Evolutionary conservation across 139 green algal genomes (phyloP).

Genomic region (Coccomyxa sp.): DNA sequence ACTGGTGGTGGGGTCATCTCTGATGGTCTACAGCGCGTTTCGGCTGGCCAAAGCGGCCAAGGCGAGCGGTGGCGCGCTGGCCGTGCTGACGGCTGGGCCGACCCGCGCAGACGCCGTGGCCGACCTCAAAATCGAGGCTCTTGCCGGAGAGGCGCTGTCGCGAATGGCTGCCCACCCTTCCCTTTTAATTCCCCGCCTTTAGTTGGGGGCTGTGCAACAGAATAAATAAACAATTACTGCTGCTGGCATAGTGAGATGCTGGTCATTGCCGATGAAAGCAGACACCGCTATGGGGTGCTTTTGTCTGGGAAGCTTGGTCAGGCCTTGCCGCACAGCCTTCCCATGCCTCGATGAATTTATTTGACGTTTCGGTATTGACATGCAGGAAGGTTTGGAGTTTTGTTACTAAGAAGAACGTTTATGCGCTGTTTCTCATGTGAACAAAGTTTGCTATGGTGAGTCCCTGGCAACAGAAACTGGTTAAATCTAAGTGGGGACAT

Average conservation of each 20-base stretch:
- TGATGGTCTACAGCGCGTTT: conserved; percentile 73
- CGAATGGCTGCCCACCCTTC: conserved; percentile 48
- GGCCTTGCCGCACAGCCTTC: not conserved
- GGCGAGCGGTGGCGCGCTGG: conserved; percentile 44
- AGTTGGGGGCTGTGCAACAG: not conserved
- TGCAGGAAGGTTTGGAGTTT: too few relatives aligned
- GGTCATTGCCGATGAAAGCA: not conserved
- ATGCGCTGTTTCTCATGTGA: too few relatives aligned
- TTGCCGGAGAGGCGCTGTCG: conserved; percentile 64
- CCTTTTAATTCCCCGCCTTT: conserved; percentile 41
- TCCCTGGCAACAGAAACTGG: not conserved
- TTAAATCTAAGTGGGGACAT: not conserved
- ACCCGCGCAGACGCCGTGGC: conserved; percentile 73
- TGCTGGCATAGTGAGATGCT: not conserved
- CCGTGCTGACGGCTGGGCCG: conserved; percentile 62
- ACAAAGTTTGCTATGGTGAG: not conserved
- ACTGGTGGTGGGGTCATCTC: conserved; percentile 62
- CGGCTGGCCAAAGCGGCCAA: conserved; percentile 69
- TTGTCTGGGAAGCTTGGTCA: not conserved
- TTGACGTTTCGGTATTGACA: too few relatives aligned
- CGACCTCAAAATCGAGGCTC: conserved; percentile 63
- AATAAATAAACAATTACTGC: not conserved
- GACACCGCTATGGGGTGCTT: not conserved
- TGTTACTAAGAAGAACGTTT: too few relatives aligned
- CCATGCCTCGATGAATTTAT: not conserved